Evolutionary conservation across 768 basidiomycete genomes (phyloP), one percentile per base, ranked within the genome.

Genomic region (Paxillus ammoniavirescens): DNA sequence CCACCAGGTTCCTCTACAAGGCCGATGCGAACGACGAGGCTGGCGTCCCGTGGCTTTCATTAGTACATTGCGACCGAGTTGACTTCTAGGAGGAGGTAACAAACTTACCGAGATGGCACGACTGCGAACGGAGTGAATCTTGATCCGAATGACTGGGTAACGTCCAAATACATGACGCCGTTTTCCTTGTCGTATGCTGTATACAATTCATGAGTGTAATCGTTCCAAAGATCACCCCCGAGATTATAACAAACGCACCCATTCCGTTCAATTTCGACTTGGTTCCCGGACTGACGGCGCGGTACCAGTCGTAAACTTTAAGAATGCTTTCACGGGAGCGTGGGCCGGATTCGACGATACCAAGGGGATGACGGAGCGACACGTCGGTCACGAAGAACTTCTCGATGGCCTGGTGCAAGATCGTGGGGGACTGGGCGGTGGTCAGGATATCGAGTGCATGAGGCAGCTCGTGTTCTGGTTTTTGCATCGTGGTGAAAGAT

Each of bases 281-380:
- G 28, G 79, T 71, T 13, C 61, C 60, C 1, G 83, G 83, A 9
- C 81, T 83, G 61, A 87, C 61, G 21, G 84, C 70, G 38, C 82
- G 79, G 63, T 84, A 82, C 81, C 82, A 84, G 81, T 83, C 82
- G 58, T 79, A 82, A 21, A 86, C 75, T 7, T 75, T 78, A 23
- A 84, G 68, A 12, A 86, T 68, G 8, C 65, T 65, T 5, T 81
- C 76, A 47, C 82, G 73, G 13, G 82, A 84, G 47, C 74, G 72
- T 12, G 72, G 69, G 0, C 69, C 74, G 4, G 77, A 67, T 3
- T 62, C 50, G 13, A 87, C 77, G 40, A 69, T 64, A 66, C 77
- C 82, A 15, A 84, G 58, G 0, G 84, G 83, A 63, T 86, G 82
- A 40, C 75, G 74, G 62, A 86, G 83, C 0, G 69, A 73, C 18